Base-by-base conservation (phyloP, 441 rosid genomes). In the Raphanus hybrid region DNA sequence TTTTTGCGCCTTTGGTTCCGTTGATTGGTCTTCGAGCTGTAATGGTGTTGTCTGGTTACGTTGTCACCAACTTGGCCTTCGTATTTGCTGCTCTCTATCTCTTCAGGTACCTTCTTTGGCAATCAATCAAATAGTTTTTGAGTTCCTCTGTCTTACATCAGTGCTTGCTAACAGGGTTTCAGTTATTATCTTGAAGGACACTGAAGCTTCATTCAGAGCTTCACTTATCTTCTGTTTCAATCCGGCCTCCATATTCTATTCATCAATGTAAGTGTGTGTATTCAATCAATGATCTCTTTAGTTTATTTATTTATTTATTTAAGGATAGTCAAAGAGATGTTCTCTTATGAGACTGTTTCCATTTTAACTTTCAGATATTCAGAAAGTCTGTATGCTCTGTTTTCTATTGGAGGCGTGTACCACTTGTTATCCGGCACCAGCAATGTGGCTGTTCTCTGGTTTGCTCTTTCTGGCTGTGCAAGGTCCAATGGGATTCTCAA, bases 401-500 rank as follows among this genome's bases (percentile, higher is more conserved):
- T 91, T 59, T 90, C 96, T n/a, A 67, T 92, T 62, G 98, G 99
- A 57, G 99, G 99, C 60, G 65, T 90, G 79, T 91, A 87, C 77
- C 82, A 90, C 83, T 82, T 91, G 81, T 39, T 87, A 70, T 83
- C 91, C 68, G 90, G 91, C 81, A 71, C 89, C 72, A 78, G 81
- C 76, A 87, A 82, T 81, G 80, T 82, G 64, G 91, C 94, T 32
- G 87, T 84, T 65, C 80, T 92, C 67, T 94, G 91, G 90, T 81
- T 94, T 86, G 91, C 96, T 16, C 83, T 91, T 68, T 94, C 97
- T 73, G 87, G 91, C 58, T 86, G 85, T 87, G 93, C 99, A 81
- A 91, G 99, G 85, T 90, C 99, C 60, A 94, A 92, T 73, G 99
- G 99, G 77, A 85, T 92, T 85, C 86, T 94, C 64, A 90, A 92